phyloP scores from a whole-genome alignment of 2,329 filamentous ascomycete species.

The Aureobasidium lini region DNA sequence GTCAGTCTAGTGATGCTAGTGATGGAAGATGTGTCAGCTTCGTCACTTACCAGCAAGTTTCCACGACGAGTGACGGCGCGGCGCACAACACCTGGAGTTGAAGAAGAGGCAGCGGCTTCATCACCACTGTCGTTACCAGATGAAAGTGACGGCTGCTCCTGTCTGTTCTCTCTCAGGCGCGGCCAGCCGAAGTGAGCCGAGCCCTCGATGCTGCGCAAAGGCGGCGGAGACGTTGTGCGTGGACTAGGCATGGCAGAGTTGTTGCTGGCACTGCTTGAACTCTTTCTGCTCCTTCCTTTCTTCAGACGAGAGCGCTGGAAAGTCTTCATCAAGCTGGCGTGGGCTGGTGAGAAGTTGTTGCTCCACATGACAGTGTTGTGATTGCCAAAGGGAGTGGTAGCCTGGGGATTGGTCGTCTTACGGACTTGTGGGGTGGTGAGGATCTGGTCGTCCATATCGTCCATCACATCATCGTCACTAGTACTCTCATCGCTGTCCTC shows the following conservation, averaged over 20 bases:
- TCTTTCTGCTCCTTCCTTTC: constrained; percentile 50
- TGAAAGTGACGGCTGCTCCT: constrained; percentile 77
- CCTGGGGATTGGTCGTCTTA: constrained; percentile 46
- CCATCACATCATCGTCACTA: constrained; percentile 49
- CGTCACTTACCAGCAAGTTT: constrained; percentile 67
- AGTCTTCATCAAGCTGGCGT: constrained; percentile 73
- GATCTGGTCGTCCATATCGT: constrained; percentile 59
- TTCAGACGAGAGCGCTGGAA: constrained; percentile 59
- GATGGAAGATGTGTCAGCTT: not conserved
- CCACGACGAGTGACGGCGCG: constrained; percentile 78
- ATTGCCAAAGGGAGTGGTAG: constrained; percentile 35
- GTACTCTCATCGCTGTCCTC: constrained; percentile 63
- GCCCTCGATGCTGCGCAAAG: constrained; percentile 48
- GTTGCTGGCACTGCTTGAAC: constrained; percentile 53
- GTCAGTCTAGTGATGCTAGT: constrained; percentile 11
- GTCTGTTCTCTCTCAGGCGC: constrained; percentile 67
- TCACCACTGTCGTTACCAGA: constrained; percentile 75
- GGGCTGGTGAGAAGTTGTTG: constrained; percentile 59
- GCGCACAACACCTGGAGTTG: constrained; percentile 67
- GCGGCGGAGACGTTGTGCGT: constrained; percentile 71
- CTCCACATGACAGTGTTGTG: constrained; percentile 48
- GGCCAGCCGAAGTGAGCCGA: constrained; percentile 30
- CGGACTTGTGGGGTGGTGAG: constrained; percentile 73
- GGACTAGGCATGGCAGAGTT: constrained; percentile 61
- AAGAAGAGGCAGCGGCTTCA: constrained; percentile 43